A percentile compares a stretch with the other conserved stretches of the same genome.
Conservation (phyloP, 2,329 filamentous ascomycete species). For the Ophiostoma sp. region DNA sequence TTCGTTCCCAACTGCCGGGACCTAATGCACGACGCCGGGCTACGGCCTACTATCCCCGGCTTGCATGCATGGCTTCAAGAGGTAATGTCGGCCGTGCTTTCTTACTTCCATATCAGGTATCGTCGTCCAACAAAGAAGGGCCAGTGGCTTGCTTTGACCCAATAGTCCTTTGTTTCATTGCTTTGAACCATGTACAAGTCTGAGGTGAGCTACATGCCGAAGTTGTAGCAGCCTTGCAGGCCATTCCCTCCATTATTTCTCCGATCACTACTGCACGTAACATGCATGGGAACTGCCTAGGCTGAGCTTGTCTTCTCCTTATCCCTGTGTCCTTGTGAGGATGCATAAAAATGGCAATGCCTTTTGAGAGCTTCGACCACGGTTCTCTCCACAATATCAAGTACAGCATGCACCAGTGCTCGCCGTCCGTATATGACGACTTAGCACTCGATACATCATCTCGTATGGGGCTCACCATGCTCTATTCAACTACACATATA, state of each 20-base stretch:
- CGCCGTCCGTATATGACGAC: neutral
- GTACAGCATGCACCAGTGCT: neutral
- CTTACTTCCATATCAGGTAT: neutral
- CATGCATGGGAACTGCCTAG: neutral
- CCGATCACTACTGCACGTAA: neutral
- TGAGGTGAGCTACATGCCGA: neutral
- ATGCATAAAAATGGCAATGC: neutral
- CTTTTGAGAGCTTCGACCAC: neutral
- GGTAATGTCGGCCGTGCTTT: neutral
- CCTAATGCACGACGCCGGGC: slow-evolving; percentile 7
- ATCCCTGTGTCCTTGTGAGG: neutral
- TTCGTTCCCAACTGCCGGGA: neutral
- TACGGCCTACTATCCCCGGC: neutral
- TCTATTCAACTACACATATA: neutral
- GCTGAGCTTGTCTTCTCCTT: neutral
- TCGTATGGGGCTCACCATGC: neutral
- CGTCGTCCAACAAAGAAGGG: neutral
- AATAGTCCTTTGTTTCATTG: neutral
- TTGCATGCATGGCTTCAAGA: neutral
- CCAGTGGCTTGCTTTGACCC: neutral
- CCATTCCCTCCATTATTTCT: neutral
- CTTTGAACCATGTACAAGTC: too few relatives aligned
- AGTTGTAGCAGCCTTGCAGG: neutral
- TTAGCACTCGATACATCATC: neutral
- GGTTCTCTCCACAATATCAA: too few relatives aligned